Evolutionary conservation across 257 asterid species (phyloP).

Genomic region (Avicennia marina): DNA sequence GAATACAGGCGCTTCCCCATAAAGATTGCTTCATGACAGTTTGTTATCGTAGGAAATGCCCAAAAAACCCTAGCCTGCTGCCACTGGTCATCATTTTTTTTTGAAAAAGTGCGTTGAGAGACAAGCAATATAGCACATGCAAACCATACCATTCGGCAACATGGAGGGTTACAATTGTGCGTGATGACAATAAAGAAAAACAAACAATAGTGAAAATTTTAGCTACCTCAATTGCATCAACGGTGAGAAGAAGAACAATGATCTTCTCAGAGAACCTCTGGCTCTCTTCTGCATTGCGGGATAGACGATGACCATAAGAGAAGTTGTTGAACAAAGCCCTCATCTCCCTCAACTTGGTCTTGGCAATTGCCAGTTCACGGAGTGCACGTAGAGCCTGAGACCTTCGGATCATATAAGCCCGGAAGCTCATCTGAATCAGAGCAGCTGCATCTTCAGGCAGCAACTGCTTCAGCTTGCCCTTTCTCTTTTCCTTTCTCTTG

Average conservation of each 20-base stretch:
- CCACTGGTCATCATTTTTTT: too few species aligned
- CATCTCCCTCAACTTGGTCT: constrained; percentile 80
- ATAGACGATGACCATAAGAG: constrained; percentile 68
- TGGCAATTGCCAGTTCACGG: constrained; percentile 90
- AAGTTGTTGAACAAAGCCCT: constrained; percentile 86
- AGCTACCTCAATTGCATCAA: constrained; percentile 89
- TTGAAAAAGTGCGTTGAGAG: too few species aligned
- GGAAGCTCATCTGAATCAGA: constrained; percentile 67
- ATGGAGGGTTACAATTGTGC: too few species aligned
- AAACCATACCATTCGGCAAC: too few species aligned
- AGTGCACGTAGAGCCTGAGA: constrained; percentile 82
- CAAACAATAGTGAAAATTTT: background rate
- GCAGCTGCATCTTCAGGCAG: constrained; percentile 64
- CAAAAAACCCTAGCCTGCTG: too few species aligned
- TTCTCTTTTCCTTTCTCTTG: constrained; percentile 69
- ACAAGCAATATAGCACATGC: too few species aligned
- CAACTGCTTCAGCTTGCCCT: constrained; percentile 77
- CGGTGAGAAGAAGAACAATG: constrained; percentile 86
- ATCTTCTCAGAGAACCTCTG: constrained; percentile 91
- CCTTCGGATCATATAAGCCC: constrained; percentile 69
- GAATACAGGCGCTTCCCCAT: too few species aligned
- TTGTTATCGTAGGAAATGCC: too few species aligned
- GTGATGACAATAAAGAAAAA: too few species aligned
- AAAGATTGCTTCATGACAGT: too few species aligned
- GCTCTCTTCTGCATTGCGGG: constrained; percentile 74